These are phyloP conservation scores for Macrolepiota albuminosa DNA, from an alignment of 768 basidiomycete genomes.

Conservation along the genomic window DNA sequence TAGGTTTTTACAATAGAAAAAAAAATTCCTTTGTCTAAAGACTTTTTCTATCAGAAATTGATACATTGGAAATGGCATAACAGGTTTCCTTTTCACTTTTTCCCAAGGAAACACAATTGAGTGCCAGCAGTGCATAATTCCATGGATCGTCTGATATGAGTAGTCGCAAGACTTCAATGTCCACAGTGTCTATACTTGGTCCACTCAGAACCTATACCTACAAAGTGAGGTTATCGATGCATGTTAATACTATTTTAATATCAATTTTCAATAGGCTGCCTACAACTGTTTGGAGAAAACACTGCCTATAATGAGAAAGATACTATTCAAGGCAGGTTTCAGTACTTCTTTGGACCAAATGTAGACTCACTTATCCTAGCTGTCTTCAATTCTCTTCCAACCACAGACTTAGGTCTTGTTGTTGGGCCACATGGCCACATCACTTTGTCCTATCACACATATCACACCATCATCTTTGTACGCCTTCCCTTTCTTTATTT, in stretches of 20 bases:
- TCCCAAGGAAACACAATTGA: too few species aligned
- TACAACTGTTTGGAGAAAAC: slow-evolving; percentile 27
- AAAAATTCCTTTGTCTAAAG: too few species aligned
- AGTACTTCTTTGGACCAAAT: too few species aligned
- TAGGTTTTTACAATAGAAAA: too few species aligned
- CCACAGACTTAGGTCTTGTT: slow-evolving; percentile 42
- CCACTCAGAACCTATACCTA: slow-evolving; percentile 72
- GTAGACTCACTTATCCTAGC: slow-evolving; percentile 31
- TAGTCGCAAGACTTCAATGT: slow-evolving; percentile 1
- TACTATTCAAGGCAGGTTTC: slow-evolving; percentile 28
- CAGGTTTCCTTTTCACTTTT: too few species aligned
- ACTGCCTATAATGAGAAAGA: slow-evolving; percentile 28
- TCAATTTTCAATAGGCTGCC: slow-evolving; percentile 30
- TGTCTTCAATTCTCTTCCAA: slow-evolving; percentile 47
- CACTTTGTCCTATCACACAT: too few species aligned
- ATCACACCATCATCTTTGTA: too few species aligned
- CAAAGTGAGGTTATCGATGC: slow-evolving; percentile 25
- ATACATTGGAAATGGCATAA: too few species aligned
- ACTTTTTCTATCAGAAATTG: too few species aligned
- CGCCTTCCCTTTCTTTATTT: too few species aligned
- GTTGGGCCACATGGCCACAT: too few species aligned
- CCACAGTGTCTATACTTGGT: slow-evolving; percentile 52
- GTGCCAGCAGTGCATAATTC: too few species aligned
- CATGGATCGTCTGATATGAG: background rate
- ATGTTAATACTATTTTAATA: background rate